Percentiles rank a stretch among this genome's conserved stretches.
Conservation (phyloP, 75 land plant species). For the Selaginella moellendorffii region DNA sequence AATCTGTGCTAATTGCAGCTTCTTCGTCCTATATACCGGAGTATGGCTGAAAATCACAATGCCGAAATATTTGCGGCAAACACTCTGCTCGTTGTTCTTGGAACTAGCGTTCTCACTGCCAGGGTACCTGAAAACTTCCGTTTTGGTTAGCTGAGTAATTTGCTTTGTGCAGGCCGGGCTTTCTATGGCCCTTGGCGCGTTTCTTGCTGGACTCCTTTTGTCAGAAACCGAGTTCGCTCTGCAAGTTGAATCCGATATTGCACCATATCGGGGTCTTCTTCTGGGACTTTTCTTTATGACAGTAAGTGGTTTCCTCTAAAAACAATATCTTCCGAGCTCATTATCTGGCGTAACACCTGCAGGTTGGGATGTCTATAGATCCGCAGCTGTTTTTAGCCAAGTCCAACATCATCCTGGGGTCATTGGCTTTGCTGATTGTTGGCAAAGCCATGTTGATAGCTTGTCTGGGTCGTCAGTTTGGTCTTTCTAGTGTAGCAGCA, state of each 20-base stretch:
- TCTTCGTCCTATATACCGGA: conserved; percentile 88
- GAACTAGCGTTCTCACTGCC: conserved; percentile 92
- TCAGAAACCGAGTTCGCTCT: conserved; percentile 97
- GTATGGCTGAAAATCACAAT: conserved; percentile 96
- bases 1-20: conserved; percentile 33
- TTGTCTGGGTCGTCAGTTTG: conserved; percentile 65
- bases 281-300: conserved; percentile 99
- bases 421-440: conserved; percentile 48
- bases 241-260: conserved; percentile 98
- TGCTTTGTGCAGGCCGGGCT: conserved; percentile 68
- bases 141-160: neutral
- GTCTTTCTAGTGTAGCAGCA: conserved; percentile 80
- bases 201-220: conserved; percentile 88
- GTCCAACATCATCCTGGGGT: conserved; percentile 50
- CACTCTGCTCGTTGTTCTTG: conserved; percentile 90
- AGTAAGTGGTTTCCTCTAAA: conserved; percentile 40
- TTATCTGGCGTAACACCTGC: conserved; percentile 10
- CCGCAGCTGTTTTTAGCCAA: conserved; percentile 75
- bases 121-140: conserved; percentile 42
- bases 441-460: conserved; percentile 79
- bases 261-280: conserved; percentile 94
- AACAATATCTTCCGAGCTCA: too few relatives aligned
- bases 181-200: conserved; percentile 98
- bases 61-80: conserved; percentile 99
- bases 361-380: conserved; percentile 99